Base-by-base conservation (phyloP, 2,329 filamentous ascomycete species). In the Exutisphaerella laricina region DNA sequence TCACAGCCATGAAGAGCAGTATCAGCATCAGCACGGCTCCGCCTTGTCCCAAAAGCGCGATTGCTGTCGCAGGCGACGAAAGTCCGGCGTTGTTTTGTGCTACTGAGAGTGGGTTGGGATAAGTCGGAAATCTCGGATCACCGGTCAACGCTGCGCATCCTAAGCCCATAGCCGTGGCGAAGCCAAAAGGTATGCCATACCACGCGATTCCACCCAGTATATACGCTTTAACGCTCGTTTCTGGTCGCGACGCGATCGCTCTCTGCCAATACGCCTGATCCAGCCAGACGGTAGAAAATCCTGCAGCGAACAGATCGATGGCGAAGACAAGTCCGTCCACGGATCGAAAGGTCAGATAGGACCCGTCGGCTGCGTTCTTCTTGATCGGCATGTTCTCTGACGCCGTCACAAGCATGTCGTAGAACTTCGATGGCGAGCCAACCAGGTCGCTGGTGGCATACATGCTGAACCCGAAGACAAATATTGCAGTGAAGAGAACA, bases 161-260 rank as follows among this genome's bases (percentile, higher is more conserved):
- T 2, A 74, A 61, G 9, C 71, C 70, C 41, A 73, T 57, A 1
- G 69, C 70, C 1, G 71, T 72, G 1, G 68, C 65, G 49, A 71
- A 69, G 2, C 66, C 38, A 36, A 70, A 73, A 0, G 70, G 70
- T 13, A 74, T 70, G 4, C 67, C 70, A 45, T 72, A 72, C 65
- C 70, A 73, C 3, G 68, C 69, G 5, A 74, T 54, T 0, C 70
- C 69, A 13, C 68, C 70, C 3, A 73, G 58, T 20, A 61, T 55
- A 31, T 63, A 63, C 8, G 57, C 67, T 39, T 55, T 57, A 1
- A 70, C 64, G n/a, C 62, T 62, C 12, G 61, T 63, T 7, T 59
- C 58, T 2, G 66, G 65, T 6, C 61, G 49, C 10, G 58, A 61
- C 1, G 66, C 66, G 26, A 70, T 68, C 4, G 70, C 70, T 37